Evolutionary conservation across 306 rosid species (phyloP), one percentile per base, ranked within the genome.

Genomic region (Cucurbita maxima): DNA sequence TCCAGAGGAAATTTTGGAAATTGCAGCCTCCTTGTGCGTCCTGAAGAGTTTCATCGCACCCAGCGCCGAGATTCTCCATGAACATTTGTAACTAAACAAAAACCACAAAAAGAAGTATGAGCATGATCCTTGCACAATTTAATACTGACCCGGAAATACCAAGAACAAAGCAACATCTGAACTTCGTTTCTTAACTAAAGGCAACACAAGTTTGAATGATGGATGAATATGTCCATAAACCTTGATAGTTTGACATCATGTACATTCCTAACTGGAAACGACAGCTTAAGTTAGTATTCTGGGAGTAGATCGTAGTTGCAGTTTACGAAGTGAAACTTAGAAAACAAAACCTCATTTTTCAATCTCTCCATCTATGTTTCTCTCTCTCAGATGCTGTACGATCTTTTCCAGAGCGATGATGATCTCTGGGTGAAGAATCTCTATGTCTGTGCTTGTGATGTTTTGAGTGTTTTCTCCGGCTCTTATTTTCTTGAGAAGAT

Each of bases 401-500:
- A 60, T 84, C 88, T 81, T 70, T 86, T 74, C 82, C 89, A 45
- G 75, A 75, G 44, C 78, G 72, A 78, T 71, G 77, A 63, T 82
- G 81, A 10, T 82, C 84, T 76, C 88, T 83, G 75, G 73, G 77
- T 3, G 82, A 86, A 79, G 96, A 87, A 37, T 82, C 88, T 72
- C 79, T 82, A 47, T 82, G 87, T 77, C 87, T 79, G 72, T 54
- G 87, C 62, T 85, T 86, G 70, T 66, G 87, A 76, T 75, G 87
- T 81, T 86, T 91, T 5, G 90, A 86, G 77, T 81, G 97, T 73
- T 81, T 89, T 81, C 79, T 82, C 73, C 86, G 77, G 79, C 85
- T 78, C 78, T 81, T 79, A 78, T 87, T 89, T 66, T 83, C 96
- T 79, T 85, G 84, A 63, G 88, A 88, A 70, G 89, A 81, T 80